Base-by-base conservation (phyloP, 208 protist species). In the Trichomonas gallinae region DNA sequence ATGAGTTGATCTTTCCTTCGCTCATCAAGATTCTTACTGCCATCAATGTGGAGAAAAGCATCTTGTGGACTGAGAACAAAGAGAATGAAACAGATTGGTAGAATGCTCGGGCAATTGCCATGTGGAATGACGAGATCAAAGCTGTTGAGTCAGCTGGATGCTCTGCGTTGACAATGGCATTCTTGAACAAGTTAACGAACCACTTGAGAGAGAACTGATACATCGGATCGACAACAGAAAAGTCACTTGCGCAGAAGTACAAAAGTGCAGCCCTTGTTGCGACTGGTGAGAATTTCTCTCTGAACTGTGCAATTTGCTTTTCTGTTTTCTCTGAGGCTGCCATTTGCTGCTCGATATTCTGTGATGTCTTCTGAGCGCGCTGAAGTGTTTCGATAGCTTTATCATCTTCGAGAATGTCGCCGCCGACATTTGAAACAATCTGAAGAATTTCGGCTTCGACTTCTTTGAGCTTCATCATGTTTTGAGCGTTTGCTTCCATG, bases 31-130 rank as follows among this genome's bases (percentile, higher is more conserved):
- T 82, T 63, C 93, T 49, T 2, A 49, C 40, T 45, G 93, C 49
- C 98, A 99, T 99, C 97, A 99, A 99, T 97, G 99, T 99, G 49
- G 99, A 98, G 49, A 99, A 99, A 42, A 99, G 98, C 40, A 99
- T 97, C 98, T 99, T 99, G 98, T 99, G 99, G 51, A 98, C 98
- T 97, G 99, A 99, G 97, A 99, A 99, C 38, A 99, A 98, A 97
- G 99, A 99, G 96, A 98, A 98, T 26, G 98, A 98, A 34, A 99
- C 98, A 97, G 99, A 99, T 42, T 98, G 82, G 96, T 97, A 98
- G 88, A 97, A 82, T 34, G 97, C 98, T 97, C 98, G 98, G 40
- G 98, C 99, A 97, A 99, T 99, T 44, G 98, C 98, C 44, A 98
- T 98, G 21, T 98, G 36, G 11, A 96, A 51, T 3, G 13, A 42